phyloP scores from a whole-genome alignment of 2,329 filamentous ascomycete species.

The Beauveria sp. region DNA sequence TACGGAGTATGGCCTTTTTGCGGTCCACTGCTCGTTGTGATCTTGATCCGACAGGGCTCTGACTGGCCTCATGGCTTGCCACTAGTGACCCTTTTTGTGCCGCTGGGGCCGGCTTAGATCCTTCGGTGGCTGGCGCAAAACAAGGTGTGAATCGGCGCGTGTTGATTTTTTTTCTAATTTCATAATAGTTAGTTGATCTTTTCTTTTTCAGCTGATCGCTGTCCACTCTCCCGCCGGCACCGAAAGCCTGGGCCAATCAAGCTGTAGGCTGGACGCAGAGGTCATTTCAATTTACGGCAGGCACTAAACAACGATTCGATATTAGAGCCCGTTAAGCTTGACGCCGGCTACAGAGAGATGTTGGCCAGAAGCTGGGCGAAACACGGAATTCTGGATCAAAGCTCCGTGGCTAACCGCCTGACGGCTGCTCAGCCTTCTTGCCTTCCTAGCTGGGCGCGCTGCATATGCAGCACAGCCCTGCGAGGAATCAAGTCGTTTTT shows the following conservation, averaged over 20 bases:
- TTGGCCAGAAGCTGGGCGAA: too few relatives aligned
- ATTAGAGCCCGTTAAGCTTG: too few relatives aligned
- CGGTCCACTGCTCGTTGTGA: not conserved
- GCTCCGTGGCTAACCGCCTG: not conserved
- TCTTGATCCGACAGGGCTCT: not conserved
- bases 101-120: not conserved
- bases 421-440: not conserved
- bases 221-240: too few relatives aligned
- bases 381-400: not conserved
- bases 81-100: not conserved
- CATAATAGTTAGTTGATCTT: not conserved
- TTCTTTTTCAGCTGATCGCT: not conserved
- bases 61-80: not conserved
- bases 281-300: too few relatives aligned
- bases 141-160: not conserved
- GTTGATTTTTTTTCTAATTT: not conserved
- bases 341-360: too few relatives aligned
- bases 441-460: not conserved
- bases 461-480: conserved; percentile 3
- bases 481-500: not conserved
- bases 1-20: not conserved
- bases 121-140: not conserved
- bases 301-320: too few relatives aligned
- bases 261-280: too few relatives aligned
- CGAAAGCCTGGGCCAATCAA: too few relatives aligned